These are phyloP conservation scores for Cadophora sp. DNA, from an alignment of 2,329 filamentous ascomycete genomes.

Conservation along the genomic window DNA sequence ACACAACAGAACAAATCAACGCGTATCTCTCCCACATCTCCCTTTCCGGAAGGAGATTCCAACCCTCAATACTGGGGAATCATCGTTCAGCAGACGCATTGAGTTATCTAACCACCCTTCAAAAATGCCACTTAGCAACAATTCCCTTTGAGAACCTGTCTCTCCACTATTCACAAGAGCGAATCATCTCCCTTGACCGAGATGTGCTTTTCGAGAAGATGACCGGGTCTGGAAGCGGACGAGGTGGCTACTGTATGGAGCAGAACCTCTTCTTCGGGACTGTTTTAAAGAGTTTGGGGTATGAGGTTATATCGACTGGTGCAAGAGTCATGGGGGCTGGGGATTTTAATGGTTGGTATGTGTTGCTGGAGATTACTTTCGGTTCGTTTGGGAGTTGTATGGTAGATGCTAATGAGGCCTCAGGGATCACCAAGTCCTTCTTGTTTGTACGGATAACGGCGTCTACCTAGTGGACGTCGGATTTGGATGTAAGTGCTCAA, in stretches of 20 bases:
- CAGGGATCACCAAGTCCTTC: constrained; percentile 64
- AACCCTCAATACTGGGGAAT: constrained; percentile 59
- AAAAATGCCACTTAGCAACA: constrained; percentile 55
- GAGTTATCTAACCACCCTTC: constrained; percentile 66
- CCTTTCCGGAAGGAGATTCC: background rate
- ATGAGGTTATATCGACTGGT: constrained; percentile 59
- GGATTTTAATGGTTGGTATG: constrained; percentile 56
- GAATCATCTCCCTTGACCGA: constrained; percentile 31
- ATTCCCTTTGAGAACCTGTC: constrained; percentile 64
- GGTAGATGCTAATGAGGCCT: background rate
- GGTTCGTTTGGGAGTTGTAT: background rate
- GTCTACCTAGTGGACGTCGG: constrained; percentile 65
- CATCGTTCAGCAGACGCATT: constrained; percentile 68
- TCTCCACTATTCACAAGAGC: constrained; percentile 54
- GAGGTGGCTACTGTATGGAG: constrained; percentile 68
- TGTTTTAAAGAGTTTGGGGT: constrained; percentile 57
- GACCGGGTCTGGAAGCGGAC: constrained; percentile 49
- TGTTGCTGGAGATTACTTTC: constrained; percentile 13
- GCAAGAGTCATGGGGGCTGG: constrained; percentile 50
- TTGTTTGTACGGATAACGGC: constrained; percentile 57
- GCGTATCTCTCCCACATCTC: background rate
- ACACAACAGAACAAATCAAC: background rate
- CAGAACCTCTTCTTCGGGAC: constrained; percentile 59
- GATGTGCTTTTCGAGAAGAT: constrained; percentile 58
- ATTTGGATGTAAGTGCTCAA: constrained; percentile 14